Conservation (phyloP, 352 stramenopile genomes). For the Phytopythium litorale region DNA sequence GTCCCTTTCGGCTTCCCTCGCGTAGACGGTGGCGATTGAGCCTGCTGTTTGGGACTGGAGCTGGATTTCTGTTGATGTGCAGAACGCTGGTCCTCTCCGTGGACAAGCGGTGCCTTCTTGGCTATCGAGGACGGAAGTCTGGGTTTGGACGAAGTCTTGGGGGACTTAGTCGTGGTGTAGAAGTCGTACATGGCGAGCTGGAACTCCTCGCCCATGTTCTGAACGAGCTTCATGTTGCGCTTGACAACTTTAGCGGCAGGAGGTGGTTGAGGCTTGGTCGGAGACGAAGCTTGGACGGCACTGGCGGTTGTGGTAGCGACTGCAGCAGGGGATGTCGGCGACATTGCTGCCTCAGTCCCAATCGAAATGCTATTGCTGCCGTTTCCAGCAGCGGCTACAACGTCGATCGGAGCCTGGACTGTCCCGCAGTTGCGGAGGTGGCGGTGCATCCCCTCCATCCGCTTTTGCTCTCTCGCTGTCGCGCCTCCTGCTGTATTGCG, state of each 20-base stretch:
- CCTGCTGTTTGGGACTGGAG: neutral
- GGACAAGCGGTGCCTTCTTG: neutral
- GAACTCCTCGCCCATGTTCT: constrained; percentile 50
- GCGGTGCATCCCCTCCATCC: constrained; percentile 42
- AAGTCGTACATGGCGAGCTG: constrained; percentile 60
- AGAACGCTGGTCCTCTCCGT: neutral
- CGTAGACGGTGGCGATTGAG: neutral
- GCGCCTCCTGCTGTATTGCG: neutral
- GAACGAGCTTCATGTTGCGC: constrained; percentile 29
- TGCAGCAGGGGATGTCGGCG: neutral
- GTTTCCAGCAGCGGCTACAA: constrained; percentile 3
- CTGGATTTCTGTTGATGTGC: neutral
- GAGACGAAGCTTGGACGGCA: neutral
- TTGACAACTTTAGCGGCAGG: constrained; percentile 11
- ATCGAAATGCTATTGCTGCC: neutral
- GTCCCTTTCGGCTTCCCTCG: neutral
- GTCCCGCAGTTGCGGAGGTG: constrained; percentile 60
- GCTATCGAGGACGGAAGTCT: neutral
- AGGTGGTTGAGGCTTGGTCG: neutral
- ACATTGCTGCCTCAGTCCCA: neutral
- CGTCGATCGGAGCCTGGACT: constrained; percentile 32
- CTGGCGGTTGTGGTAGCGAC: neutral
- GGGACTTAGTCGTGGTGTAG: constrained; percentile 22
- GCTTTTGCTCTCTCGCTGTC: constrained; percentile 21
- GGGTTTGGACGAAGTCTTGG: neutral